Evolutionary conservation across 768 basidiomycete species (phyloP), one percentile per base, ranked within the genome.

Genomic region (Collybiopsis luxurians): DNA sequence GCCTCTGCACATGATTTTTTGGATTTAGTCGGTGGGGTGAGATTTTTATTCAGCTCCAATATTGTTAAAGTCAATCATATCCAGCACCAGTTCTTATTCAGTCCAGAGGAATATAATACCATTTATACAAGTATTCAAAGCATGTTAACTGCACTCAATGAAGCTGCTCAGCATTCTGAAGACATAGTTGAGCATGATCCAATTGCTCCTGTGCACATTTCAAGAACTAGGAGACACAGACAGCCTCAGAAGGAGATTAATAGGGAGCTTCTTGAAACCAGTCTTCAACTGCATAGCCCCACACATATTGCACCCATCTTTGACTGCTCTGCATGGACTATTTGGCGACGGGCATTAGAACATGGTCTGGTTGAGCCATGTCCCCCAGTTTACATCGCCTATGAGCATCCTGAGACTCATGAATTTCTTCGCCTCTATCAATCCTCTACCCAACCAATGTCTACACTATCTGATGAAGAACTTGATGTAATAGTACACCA

Each of bases 241-340:
- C 61, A 67, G 1, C 71, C 71, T 19, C 53, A 59, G 1, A 59
- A 67, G 2, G 62, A 69, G 10, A 69, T 72, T 19, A 57, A 69
- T 45, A 58, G 51, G 1, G 24, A 57, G 7, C 55, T 71, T 24
- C 62, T 73, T 1, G 34, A 58, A 4, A 47, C 44, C 23, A 62
- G 67, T 5, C 53, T 69, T 1, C 30, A 61, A n/a, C 53, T 67
- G 0, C 66, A 61, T 9, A 66, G 68, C 1, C 64, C 65, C 0
- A 63, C 62, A 0, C 53, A 53, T 21, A 42, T 70, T 1, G 66
- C 62, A 1, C 43, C 59, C 3, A 59, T 67, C 9, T 60, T 68
- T 21, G 64, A 58, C 5, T 60, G 57, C 26, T 40, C 34, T 27
- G 24, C 63, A 0, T 60, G 66, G 6, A 70, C 67, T 27, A 47